Evolutionary conservation across 75 land plant genomes (phyloP).

Genomic region (Chamaecyparis obtusa): DNA sequence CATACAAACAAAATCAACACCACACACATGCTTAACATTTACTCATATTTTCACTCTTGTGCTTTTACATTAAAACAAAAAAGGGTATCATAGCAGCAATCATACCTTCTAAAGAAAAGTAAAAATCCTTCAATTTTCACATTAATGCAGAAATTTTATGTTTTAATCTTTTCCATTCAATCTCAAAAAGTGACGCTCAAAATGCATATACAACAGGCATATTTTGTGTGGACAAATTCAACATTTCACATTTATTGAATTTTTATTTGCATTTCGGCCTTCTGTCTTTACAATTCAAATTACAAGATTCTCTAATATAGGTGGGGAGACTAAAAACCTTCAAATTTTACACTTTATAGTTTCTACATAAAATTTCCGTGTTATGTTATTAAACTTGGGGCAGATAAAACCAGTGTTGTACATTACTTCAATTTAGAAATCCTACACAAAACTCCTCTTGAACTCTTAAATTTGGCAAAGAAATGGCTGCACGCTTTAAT

Average conservation of each 20-base stretch:
- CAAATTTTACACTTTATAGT: no score
- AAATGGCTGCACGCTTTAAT: no score
- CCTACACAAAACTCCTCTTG: not conserved
- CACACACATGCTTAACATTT: no score
- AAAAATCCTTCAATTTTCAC: not conserved
- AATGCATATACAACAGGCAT: not conserved
- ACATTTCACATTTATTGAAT: not conserved
- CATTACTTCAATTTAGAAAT: not conserved
- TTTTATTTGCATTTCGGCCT: not conserved
- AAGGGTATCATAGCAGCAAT: not conserved
- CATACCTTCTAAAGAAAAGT: not conserved
- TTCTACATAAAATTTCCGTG: not conserved
- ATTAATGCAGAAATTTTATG: not conserved
- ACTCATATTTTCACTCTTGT: not conserved
- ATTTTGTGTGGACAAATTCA: not conserved
- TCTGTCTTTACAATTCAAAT: not conserved
- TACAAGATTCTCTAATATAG: not conserved
- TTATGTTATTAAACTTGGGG: not conserved
- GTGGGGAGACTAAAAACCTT: no score
- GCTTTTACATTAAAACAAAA: not conserved
- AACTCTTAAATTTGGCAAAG: not conserved
- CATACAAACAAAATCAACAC: not conserved
- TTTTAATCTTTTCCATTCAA: not conserved
- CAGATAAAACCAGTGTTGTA: not conserved
- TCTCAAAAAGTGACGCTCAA: not conserved